Evolutionary conservation across 306 rosid species (phyloP).

Genomic region (Trifolium fragiferum): DNA sequence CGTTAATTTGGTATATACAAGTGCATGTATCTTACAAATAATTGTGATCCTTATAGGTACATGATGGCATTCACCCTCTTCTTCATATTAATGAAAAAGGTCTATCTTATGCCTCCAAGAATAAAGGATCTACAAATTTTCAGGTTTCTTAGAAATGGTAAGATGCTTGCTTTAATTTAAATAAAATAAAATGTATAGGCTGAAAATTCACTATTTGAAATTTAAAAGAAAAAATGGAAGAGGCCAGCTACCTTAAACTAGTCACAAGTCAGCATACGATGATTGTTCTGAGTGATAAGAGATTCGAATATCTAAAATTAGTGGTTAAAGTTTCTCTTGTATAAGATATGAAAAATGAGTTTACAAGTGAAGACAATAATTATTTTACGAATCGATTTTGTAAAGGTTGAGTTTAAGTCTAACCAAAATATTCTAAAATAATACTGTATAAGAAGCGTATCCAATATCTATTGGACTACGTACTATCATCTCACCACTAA

Average conservation of each 20-base stretch:
- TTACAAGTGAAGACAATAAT: too few relatives aligned
- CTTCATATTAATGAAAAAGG: conserved; percentile 62
- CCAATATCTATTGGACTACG: too few relatives aligned
- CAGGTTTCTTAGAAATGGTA: conserved; percentile 81
- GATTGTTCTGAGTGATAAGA: background rate
- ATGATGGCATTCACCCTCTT: conserved; percentile 70
- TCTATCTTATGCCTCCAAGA: conserved; percentile 74
- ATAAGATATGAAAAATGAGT: too few relatives aligned
- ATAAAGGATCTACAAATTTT: conserved; percentile 75
- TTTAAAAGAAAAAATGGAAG: too few relatives aligned
- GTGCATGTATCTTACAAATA: background rate
- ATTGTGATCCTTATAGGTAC: conserved; percentile 57
- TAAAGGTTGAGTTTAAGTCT: too few relatives aligned
- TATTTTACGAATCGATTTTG: too few relatives aligned
- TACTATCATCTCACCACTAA: too few relatives aligned
- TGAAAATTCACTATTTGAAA: background rate
- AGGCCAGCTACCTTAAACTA: background rate
- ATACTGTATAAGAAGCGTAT: too few relatives aligned
- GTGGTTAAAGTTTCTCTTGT: background rate
- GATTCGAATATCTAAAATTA: too few relatives aligned
- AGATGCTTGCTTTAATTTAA: background rate
- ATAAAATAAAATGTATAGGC: background rate
- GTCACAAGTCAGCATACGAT: too few relatives aligned
- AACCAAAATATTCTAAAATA: too few relatives aligned
- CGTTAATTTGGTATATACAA: background rate